Conservation (phyloP, 768 basidiomycete genomes). For the Tylopilus sp. region DNA sequence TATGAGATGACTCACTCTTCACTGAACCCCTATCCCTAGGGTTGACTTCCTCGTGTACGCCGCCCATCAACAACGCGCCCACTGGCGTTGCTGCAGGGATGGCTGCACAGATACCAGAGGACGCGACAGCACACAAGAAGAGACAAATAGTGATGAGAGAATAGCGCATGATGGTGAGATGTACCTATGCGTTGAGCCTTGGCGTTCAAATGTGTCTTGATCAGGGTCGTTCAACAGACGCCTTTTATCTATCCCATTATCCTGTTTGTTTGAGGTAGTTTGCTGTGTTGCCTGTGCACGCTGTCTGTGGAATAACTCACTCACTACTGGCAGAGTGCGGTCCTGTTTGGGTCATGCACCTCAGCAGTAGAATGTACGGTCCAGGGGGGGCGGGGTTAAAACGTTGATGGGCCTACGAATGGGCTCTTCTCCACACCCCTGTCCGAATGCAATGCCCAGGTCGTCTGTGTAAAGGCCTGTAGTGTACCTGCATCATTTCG, state of each 20-base stretch:
- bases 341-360: not conserved
- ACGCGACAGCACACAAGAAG: slow-evolving; percentile 12
- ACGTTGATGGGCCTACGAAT: not conserved
- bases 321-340: not conserved
- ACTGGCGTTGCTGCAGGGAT: slow-evolving; percentile 1
- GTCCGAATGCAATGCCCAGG: slow-evolving; percentile 1
- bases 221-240: not conserved
- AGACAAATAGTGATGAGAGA: slow-evolving; percentile 7
- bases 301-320: not conserved
- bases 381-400: too few species aligned
- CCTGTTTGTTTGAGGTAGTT: not conserved
- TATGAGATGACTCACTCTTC: slow-evolving; percentile 2
- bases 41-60: slow-evolving; percentile 19
- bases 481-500: not conserved
- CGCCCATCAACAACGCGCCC: slow-evolving; percentile 17
- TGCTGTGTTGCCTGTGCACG: slow-evolving; percentile 11
- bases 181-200: not conserved
- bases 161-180: slow-evolving; percentile 17
- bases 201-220: not conserved
- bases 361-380: not conserved
- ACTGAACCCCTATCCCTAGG: slow-evolving; percentile 4
- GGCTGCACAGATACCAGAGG: slow-evolving; percentile 13
- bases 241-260: slow-evolving; percentile 13
- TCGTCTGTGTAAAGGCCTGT: slow-evolving; percentile 1
- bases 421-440: slow-evolving; percentile 8